Evolutionary conservation across 108 stramenopile species (phyloP).

Genomic region (Cyclotella choctawhatcheeana): DNA sequence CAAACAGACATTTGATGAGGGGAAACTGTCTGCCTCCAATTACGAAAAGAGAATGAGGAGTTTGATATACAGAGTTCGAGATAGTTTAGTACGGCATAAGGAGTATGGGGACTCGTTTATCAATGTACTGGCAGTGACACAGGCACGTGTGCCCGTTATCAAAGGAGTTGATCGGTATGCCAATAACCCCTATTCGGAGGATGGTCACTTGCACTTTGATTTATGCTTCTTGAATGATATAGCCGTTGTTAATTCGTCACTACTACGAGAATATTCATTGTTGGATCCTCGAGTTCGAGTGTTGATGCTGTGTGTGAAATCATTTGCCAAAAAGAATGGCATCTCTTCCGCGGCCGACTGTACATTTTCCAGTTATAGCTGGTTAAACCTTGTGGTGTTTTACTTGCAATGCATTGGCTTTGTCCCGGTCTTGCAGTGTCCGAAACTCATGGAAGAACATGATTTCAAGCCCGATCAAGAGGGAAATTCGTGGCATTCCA

Average conservation of each 20-base stretch:
- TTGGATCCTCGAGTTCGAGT: conserved; percentile 63
- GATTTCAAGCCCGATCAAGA: conserved; percentile 48
- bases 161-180: conserved; percentile 65
- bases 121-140: conserved; percentile 55
- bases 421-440: conserved; percentile 72
- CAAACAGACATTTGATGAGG: conserved; percentile 58
- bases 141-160: conserved; percentile 82
- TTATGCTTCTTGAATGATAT: conserved; percentile 89
- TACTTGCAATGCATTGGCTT: conserved; percentile 80
- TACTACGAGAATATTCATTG: conserved; percentile 80
- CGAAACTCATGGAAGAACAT: conserved; percentile 50
- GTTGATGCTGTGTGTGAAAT: conserved; percentile 79
- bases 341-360: conserved; percentile 72
- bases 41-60: conserved; percentile 64
- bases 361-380: conserved; percentile 73
- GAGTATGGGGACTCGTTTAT: conserved; percentile 41
- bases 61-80: conserved; percentile 48
- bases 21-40: conserved; percentile 41
- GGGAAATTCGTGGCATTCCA: conserved; percentile 63
- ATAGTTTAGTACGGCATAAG: conserved; percentile 12
- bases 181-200: conserved; percentile 64
- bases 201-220: conserved; percentile 78
- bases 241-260: conserved; percentile 76
- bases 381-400: conserved; percentile 84
- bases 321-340: conserved; percentile 64